Evolutionary conservation across 768 basidiomycete genomes (phyloP), one percentile per base, ranked within the genome.

Genomic region (Myochromella boudieri): DNA sequence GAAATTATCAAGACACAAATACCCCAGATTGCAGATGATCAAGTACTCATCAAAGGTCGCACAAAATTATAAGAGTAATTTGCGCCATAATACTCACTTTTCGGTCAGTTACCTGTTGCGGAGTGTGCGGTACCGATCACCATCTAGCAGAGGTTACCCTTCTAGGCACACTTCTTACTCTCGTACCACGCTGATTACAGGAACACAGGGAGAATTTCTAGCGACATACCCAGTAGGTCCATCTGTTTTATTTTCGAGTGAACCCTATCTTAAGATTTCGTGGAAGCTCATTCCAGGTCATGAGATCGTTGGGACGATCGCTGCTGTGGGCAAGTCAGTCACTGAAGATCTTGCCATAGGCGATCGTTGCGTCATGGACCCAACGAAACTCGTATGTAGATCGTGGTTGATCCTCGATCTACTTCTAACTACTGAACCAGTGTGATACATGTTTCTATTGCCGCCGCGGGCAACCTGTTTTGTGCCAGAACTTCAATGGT

Each of bases 401-500:
- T n/a, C 26, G 24, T 17, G 11, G 5, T 32, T 8, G 11, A n/a
- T 4, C 3, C 36, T 34, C 42, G 5, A 12, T 5, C 21, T 11
- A 28, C 29, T 27, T 31, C 37, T 26, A 12, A 42, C 8, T 8
- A 6, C 18, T 4, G 22, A 15, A 10, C 14, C 68, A 77, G 60
- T 55, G 48, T 7, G 72, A 74, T 47, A 68, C 69, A 49, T 89
- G 87, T 61, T 86, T 87, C 66, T 88, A 78, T 64, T 88, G 87
- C 60, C 76, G 85, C 28, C 76, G 83, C 27, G 85, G 86, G n/a
- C 68, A 84, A 56, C 68, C 76, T 29, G 68, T 88, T 6, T 64
- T 87, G 46, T 90, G 87, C 59, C 85, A 88, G 60, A 77, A 84
- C 64, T 87, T 87, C 62, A 68, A 75, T 36, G 75, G 81, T 21